These are phyloP conservation scores for Eremomyces bilateralis DNA, from an alignment of 495 filamentous ascomycete species.

Conservation along the genomic window DNA sequence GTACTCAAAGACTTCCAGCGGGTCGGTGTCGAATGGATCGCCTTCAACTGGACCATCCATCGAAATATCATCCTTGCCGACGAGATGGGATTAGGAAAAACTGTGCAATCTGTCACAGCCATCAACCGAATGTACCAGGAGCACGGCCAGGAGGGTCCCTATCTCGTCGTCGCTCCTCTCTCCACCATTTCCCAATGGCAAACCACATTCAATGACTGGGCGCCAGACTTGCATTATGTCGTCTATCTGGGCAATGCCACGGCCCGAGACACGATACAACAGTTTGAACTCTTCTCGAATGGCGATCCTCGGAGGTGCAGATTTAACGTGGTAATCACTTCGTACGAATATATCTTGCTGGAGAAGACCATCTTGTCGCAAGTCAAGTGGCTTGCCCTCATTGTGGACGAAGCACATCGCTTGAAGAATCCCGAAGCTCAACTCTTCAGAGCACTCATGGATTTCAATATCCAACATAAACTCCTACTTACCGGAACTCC, in stretches of 20 bases:
- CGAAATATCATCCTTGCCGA: conserved; percentile 94
- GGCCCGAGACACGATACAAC: conserved; percentile 58
- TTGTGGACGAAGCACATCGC: conserved; percentile 89
- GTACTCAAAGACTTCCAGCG: conserved; percentile 86
- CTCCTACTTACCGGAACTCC: conserved; percentile 93
- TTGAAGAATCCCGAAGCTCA: conserved; percentile 92
- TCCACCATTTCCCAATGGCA: conserved; percentile 96
- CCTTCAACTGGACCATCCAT: conserved; percentile 76
- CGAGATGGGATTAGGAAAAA: conserved; percentile 98
- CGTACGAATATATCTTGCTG: conserved; percentile 78
- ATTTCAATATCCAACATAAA: conserved; percentile 64
- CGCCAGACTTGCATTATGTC: conserved; percentile 90
- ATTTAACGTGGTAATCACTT: conserved; percentile 88
- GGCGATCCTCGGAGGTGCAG: conserved; percentile 66
- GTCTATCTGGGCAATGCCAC: conserved; percentile 79
- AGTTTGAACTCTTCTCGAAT: conserved; percentile 71
- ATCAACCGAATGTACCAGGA: conserved; percentile 96
- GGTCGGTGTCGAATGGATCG: conserved; percentile 81
- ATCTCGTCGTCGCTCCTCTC: conserved; percentile 83
- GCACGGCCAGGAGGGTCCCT: conserved; percentile 73
- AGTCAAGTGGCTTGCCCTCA: conserved; percentile 94
- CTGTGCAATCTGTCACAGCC: conserved; percentile 90
- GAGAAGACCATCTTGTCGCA: conserved; percentile 58
- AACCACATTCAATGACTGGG: conserved; percentile 92
- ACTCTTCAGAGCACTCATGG: conserved; percentile 62